Percentiles rank a stretch among this genome's conserved stretches.
Conservation (phyloP, 1,284 basidiomycete genomes). For the Heliocybe sulcata region DNA sequence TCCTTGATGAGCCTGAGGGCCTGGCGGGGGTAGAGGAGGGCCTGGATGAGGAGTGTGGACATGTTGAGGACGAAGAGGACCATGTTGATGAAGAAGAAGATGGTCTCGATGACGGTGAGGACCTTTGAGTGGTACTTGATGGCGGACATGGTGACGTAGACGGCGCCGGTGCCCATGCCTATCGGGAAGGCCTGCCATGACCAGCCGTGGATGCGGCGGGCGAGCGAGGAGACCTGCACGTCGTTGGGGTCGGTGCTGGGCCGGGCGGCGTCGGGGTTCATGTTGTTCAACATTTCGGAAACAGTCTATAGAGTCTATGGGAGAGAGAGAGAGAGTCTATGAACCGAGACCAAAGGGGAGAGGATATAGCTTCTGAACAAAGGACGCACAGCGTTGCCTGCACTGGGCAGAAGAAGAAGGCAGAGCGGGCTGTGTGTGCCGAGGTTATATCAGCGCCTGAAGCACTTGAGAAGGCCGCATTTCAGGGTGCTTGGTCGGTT, state of each 20-base stretch:
- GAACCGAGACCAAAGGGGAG: conserved; percentile 3
- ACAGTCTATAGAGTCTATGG: no score
- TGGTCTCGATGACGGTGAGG: conserved; percentile 29
- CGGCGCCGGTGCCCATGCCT: conserved; percentile 43
- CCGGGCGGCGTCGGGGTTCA: neutral
- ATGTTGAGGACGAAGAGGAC: conserved; percentile 34
- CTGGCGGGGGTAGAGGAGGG: conserved; percentile 35
- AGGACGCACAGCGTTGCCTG: no score
- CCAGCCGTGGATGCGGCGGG: conserved; percentile 40
- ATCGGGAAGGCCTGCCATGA: conserved; percentile 44
- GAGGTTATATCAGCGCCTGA: no score
- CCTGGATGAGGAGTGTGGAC: conserved; percentile 32
- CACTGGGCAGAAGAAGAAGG: no score
- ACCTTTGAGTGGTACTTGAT: conserved; percentile 25
- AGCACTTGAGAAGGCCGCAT: no score
- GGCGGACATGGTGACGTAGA: conserved; percentile 37
- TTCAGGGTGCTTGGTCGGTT: no score
- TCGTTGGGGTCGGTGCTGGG: neutral
- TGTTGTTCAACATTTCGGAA: neutral
- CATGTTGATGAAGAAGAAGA: conserved; percentile 41
- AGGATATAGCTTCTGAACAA: neutral
- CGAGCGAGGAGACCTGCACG: conserved; percentile 20
- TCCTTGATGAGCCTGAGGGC: conserved; percentile 34
- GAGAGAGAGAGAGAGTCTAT: no score
- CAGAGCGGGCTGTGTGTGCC: no score